Base-by-base conservation (phyloP, 176 grass and related monocot genomes). In the Guadua angustifolia region DNA sequence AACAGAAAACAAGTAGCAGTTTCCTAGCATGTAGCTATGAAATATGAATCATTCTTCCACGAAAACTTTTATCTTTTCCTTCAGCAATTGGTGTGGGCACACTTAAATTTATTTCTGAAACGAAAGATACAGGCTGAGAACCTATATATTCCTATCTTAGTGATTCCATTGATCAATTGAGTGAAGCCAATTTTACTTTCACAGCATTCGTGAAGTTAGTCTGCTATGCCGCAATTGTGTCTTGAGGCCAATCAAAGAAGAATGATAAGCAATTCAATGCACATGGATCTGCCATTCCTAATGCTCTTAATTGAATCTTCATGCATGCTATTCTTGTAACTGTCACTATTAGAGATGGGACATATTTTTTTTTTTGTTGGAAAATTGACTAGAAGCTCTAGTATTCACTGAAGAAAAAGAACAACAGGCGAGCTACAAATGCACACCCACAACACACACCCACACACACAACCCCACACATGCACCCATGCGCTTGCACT, bases 41-140 rank as follows among this genome's bases (percentile, higher is more conserved):
- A 77, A 82, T 51, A 40, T 50, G 15, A 35, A 77, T 87, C 71
- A 70, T 87, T 76, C 39, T 68, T 49, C 25, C 79, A 49, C 62
- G 29, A 77, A 87, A 58, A 60, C 17, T 50, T 66, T 35, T 58
- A 8, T 18, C 26, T 15, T 29, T 82, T 44, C 52, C 2, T 61
- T 47, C 61, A 36, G 46, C 70, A 17, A 15, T 46, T 45, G 24
- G 15, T 80, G 36, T 24, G 5, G 17, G 35, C 65, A 65, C 59
- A 59, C 5, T 47, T 45, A 26, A 14, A 13, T 38, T 57, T 57
- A 50, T 74, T 58, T 58, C 38, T 74, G 36, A 26, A 57, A 57
- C 12, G 10, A 60, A 45, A 46, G 67, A 42, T 24, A 29, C 29
- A 29, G 29, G 29, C 29, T 0, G 29, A 29, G 29, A 29, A 29